Evolutionary conservation across 2,329 filamentous ascomycete genomes (phyloP), one percentile per base, ranked within the genome.

Genomic region (Plectosphaerella cucumerina): DNA sequence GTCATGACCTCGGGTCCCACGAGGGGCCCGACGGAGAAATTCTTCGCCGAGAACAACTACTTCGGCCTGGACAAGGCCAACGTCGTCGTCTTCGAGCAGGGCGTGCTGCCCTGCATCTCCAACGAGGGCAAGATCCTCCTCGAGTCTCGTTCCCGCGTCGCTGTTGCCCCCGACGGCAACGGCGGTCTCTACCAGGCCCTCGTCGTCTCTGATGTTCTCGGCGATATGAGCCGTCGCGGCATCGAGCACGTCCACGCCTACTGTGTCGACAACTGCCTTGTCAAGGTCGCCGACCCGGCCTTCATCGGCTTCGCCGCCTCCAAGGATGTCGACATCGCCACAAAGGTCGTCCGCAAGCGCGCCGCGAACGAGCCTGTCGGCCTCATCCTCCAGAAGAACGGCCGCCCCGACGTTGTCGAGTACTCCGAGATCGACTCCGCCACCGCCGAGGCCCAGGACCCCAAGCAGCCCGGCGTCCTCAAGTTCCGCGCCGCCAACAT

Each of bases 1-100:
- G 90, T 99, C 70, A 99, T 99, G 94, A 99, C 94, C 62, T 96
- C 90, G 63, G 94, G 94, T 5, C 94, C 94, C 44, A 99, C 94
- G 8, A 84, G 92, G 59, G 84, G 84, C 55, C 90, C 92, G 39
- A 99, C 94, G n/a, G 89, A 96, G 76, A 78, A 87, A 55, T 99
- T 94, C 77, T 97, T 99, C 71, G 75, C 88, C 67, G 80, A 96
- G 70, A 80, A 97, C 76, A 82, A 83, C 52, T 97, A 91, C 77
- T 99, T 99, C 69, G 94, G 94, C 6, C 74, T 99, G 53, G 80
- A 86, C 59, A 82, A 89, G 71, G 84, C 87, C 68, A 94, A 99
- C 65, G 87, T 99, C 54, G 72, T 87, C 59, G 89, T 97, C 70
- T 99, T 99, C 61, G 93, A 99, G 76, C 93, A 99, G 73, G 94